Evolutionary conservation across 2,329 filamentous ascomycete species (phyloP).

Genomic region (Neodidymelliopsis sp.): DNA sequence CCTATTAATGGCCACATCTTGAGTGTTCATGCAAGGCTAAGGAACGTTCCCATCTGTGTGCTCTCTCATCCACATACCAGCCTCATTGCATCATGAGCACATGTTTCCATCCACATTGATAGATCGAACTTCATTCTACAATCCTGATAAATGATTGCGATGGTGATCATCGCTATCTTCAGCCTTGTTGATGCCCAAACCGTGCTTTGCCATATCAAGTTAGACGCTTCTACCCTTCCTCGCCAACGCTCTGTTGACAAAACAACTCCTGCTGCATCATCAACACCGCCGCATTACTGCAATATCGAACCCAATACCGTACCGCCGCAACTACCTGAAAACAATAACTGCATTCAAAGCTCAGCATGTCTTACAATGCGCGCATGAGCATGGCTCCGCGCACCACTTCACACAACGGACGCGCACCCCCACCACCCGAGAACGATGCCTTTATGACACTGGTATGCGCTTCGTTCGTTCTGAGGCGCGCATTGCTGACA

Average conservation of each 20-base stretch:
- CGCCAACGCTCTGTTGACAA: conserved; percentile 25
- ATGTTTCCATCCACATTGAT: too few species aligned
- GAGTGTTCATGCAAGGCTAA: too few species aligned
- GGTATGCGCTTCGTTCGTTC: conserved; percentile 40
- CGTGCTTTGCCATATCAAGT: conserved; percentile 17
- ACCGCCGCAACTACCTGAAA: neutral
- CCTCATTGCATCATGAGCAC: too few species aligned
- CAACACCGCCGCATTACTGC: conserved; percentile 7
- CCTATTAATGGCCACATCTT: too few species aligned
- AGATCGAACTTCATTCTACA: too few species aligned
- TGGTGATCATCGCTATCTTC: too few species aligned
- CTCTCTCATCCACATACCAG: too few species aligned
- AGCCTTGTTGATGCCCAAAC: conserved; percentile 14
- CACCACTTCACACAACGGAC: conserved; percentile 51
- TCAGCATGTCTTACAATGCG: conserved; percentile 57
- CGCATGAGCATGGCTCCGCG: conserved; percentile 60
- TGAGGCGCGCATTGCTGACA: conserved; percentile 23
- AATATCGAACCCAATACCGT: conserved; percentile 1
- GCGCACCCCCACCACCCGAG: conserved; percentile 52
- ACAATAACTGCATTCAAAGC: neutral
- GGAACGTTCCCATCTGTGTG: too few species aligned
- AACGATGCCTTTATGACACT: conserved; percentile 60
- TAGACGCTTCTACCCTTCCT: conserved; percentile 10
- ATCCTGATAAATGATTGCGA: too few species aligned
- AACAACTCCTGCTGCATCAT: conserved; percentile 16